These are phyloP conservation scores for Raphanus hybrid DNA, from an alignment of 441 rosid species.

Conservation along the genomic window DNA sequence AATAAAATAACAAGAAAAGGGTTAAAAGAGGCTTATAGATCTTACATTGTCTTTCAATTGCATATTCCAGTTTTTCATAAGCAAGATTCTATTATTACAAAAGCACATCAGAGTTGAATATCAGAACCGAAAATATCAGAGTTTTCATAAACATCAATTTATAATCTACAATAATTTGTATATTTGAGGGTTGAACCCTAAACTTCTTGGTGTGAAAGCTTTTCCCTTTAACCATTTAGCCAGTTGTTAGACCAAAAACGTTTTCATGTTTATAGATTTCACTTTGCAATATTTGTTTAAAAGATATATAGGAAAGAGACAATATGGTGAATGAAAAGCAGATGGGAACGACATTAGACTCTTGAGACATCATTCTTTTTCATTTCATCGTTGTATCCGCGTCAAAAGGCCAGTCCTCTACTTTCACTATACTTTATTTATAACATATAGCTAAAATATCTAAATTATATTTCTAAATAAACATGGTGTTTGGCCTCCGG, in stretches of 20 bases:
- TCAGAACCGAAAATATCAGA: background rate
- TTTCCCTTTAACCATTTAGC: constrained; percentile 14
- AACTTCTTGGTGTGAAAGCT: background rate
- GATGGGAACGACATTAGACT: constrained; percentile 35
- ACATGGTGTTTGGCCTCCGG: constrained; percentile 30
- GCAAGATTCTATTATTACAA: background rate
- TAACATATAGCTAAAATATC: constrained; percentile 3
- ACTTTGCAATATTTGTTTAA: background rate
- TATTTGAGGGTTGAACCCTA: background rate
- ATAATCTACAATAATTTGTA: background rate
- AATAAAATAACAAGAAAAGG: background rate
- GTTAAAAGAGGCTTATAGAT: background rate
- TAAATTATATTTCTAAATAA: constrained; percentile 24
- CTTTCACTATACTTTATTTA: constrained; percentile 19
- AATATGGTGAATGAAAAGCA: constrained; percentile 24
- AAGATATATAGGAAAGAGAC: background rate
- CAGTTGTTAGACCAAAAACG: constrained; percentile 8
- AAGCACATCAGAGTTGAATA: background rate
- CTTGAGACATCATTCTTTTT: constrained; percentile 32
- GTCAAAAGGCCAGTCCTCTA: constrained; percentile 32
- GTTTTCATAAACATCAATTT: background rate
- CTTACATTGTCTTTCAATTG: background rate
- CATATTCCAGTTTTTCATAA: background rate
- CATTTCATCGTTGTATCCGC: constrained; percentile 37
- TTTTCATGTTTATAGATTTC: constrained; percentile 5